Conservation (phyloP, 1,284 basidiomycete genomes). For the Inonotus obliquus region DNA sequence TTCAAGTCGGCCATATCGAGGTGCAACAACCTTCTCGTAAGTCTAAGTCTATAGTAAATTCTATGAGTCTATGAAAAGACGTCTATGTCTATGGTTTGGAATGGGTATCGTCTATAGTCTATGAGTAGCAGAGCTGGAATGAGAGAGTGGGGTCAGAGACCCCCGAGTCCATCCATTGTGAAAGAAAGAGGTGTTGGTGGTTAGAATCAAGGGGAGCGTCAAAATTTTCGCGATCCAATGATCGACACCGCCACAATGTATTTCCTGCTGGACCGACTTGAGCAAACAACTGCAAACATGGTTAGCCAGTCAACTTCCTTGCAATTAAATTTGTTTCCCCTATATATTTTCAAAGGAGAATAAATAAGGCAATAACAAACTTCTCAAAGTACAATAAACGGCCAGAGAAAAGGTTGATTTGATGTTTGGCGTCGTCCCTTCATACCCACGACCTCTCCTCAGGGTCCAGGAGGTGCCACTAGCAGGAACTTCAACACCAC, state of each 20-base stretch:
- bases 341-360: too few species aligned
- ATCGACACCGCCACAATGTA: background rate
- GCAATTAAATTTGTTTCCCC: too few species aligned
- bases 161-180: slow-evolving; percentile 19
- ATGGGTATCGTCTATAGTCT: slow-evolving; percentile 14
- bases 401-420: too few species aligned
- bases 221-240: background rate
- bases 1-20: slow-evolving; percentile 9
- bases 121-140: background rate
- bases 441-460: slow-evolving; percentile 30
- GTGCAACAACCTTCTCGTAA: slow-evolving; percentile 2
- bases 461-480: slow-evolving; percentile 27
- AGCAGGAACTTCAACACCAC: background rate
- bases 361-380: too few species aligned
- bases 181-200: slow-evolving; percentile 1
- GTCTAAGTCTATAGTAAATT: background rate
- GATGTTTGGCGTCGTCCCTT: slow-evolving; percentile 3
- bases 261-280: background rate
- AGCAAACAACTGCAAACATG: slow-evolving; percentile 4
- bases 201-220: background rate
- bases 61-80: slow-evolving; percentile 6
- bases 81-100: slow-evolving; percentile 11
- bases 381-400: too few species aligned
- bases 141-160: slow-evolving; percentile 17
- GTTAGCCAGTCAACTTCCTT: background rate